Percentiles rank a stretch among this genome's conserved stretches.
phyloP scores from a whole-genome alignment of 805 yeast genomes.

The Wickerhamomyces hampshirensis region DNA sequence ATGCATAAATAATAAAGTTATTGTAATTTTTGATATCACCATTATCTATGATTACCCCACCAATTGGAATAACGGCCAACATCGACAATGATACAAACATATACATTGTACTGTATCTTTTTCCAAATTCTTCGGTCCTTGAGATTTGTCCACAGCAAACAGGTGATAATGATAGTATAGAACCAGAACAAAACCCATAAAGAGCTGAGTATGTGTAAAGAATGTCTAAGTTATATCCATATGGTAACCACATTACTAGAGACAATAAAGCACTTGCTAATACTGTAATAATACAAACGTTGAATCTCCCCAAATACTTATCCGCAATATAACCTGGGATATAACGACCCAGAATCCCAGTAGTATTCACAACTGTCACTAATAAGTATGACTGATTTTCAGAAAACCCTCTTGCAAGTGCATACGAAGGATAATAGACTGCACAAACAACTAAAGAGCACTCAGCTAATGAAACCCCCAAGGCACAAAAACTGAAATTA shows the following conservation, averaged over 20 bases:
- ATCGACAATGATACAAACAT: conserved; percentile 50
- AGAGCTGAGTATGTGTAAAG: conserved; percentile 40
- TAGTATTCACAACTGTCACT: conserved; percentile 40
- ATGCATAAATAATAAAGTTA: conserved; percentile 7
- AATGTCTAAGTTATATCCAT: conserved; percentile 30
- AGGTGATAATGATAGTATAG: conserved; percentile 50
- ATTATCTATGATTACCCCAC: conserved; percentile 42
- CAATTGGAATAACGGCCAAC: conserved; percentile 43
- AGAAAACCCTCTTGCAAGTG: conserved; percentile 41
- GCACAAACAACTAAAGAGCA: conserved; percentile 31
- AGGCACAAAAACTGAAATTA: conserved; percentile 37
- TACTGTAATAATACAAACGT: conserved; percentile 38
- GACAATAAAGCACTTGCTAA: conserved; percentile 27
- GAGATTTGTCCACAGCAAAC: conserved; percentile 57
- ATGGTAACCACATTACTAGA: conserved; percentile 36
- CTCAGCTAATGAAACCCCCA: conserved; percentile 37
- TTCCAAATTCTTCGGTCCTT: conserved; percentile 47
- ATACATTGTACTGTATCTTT: conserved; percentile 51
- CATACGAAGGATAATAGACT: conserved; percentile 49
- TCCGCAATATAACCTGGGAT: conserved; percentile 40
- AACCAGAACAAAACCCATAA: conserved; percentile 50
- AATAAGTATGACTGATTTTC: conserved; percentile 40
- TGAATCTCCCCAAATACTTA: conserved; percentile 43
- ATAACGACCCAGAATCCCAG: conserved; percentile 42
- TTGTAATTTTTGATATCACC: conserved; percentile 10